A percentile compares a stretch with the other conserved stretches of the same genome.
Conservation (phyloP, 139 green algal species). For the Astrephomene gubernaculifera region DNA sequence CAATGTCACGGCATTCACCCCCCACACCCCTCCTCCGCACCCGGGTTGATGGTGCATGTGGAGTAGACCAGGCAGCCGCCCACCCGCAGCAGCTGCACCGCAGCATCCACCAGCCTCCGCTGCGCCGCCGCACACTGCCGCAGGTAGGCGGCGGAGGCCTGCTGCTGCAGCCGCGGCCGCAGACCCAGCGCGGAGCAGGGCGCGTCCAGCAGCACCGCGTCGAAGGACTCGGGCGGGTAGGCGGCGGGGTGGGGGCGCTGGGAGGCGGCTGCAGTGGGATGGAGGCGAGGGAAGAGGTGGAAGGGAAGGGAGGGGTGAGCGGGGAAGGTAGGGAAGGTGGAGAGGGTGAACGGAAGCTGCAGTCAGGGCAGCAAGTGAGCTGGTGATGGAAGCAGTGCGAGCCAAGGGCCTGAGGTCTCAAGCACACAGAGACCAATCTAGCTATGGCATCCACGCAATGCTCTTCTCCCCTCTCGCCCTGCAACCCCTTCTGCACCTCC, state of each 20-base stretch:
- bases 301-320: not conserved
- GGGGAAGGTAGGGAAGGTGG: not conserved
- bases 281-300: not conserved
- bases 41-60: constrained; percentile 92
- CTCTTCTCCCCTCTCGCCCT: too few relatives aligned
- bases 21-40: constrained; percentile 94
- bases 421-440: too few relatives aligned
- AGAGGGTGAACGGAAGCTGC: not conserved
- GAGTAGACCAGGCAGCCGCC: constrained; percentile 90
- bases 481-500: too few relatives aligned
- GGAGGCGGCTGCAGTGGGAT: not conserved
- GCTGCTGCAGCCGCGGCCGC: constrained; percentile 78
- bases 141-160: not conserved
- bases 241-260: not conserved
- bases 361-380: too few relatives aligned
- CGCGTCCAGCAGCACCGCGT: constrained; percentile 90
- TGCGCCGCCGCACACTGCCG: constrained; percentile 75
- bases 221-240: constrained; percentile 83
- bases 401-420: too few relatives aligned
- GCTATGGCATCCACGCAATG: too few relatives aligned
- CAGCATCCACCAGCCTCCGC: constrained; percentile 76
- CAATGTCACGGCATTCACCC: constrained; percentile 68
- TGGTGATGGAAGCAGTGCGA: too few relatives aligned
- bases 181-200: constrained; percentile 93
- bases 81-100: constrained; percentile 80